These are phyloP conservation scores for Pseudevernia furfuracea DNA, from an alignment of 495 filamentous ascomycete genomes.

Conservation along the genomic window DNA sequence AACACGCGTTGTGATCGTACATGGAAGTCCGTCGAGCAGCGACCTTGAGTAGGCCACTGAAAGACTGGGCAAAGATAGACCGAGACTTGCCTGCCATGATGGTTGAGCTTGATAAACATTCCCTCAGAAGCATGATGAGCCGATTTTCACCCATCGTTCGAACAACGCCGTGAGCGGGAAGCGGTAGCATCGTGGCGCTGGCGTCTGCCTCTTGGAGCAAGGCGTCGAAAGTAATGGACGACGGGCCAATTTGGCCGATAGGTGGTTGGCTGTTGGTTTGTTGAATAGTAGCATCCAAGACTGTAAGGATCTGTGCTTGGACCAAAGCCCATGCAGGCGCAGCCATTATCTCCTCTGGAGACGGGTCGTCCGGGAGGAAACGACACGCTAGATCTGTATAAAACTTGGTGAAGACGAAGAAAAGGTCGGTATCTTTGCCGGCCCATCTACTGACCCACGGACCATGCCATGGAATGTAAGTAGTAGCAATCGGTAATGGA, in stretches of 20 bases:
- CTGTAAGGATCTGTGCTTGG: constrained; percentile 74
- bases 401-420: constrained; percentile 90
- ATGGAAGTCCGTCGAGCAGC: constrained; percentile 67
- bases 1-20: constrained; percentile 84
- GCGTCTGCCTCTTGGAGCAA: constrained; percentile 63
- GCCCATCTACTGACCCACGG: constrained; percentile 82
- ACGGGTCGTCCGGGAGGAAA: constrained; percentile 60
- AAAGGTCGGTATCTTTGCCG: constrained; percentile 83
- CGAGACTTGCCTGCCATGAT: constrained; percentile 48
- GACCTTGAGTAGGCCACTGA: constrained; percentile 64
- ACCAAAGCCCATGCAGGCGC: constrained; percentile 77
- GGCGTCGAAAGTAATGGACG: constrained; percentile 69
- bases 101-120: constrained; percentile 69
- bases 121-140: constrained; percentile 75
- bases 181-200: constrained; percentile 56
- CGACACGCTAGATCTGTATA: constrained; percentile 77
- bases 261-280: constrained; percentile 48
- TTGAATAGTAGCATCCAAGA: constrained; percentile 81
- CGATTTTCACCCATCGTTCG: constrained; percentile 89
- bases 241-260: constrained; percentile 46
- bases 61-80: constrained; percentile 70
- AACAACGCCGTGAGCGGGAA: constrained; percentile 59
- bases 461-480: constrained; percentile 75
- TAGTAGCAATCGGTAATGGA: constrained; percentile 58
- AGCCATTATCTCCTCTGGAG: constrained; percentile 53